Percentiles rank a stretch among this genome's conserved stretches.
Evolutionary conservation across 2,329 filamentous ascomycete genomes (phyloP).

Genomic region (Trichoderma asperellum): DNA sequence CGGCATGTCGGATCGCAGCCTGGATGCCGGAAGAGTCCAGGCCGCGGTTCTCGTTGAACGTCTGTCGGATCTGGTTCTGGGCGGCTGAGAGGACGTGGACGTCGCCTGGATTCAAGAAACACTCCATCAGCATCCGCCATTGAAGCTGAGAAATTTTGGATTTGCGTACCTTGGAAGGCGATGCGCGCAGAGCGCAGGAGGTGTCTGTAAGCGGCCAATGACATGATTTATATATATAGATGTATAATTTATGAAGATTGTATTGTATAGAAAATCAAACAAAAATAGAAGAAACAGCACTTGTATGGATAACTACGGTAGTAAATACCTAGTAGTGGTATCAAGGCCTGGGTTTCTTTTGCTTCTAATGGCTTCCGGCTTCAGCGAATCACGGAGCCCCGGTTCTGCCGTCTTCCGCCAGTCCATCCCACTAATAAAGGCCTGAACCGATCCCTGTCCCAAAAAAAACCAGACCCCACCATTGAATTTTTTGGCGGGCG

Average conservation of each 20-base stretch:
- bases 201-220: conserved; percentile 76
- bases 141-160: background rate
- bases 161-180: conserved; percentile 76
- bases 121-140: background rate
- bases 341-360: background rate
- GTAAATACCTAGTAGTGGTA: too few relatives aligned
- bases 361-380: background rate
- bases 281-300: too few relatives aligned
- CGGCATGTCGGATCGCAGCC: conserved; percentile 74
- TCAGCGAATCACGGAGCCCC: conserved; percentile 29
- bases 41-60: conserved; percentile 70
- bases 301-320: background rate
- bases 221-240: conserved; percentile 57
- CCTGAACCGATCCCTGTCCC: background rate
- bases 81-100: conserved; percentile 69
- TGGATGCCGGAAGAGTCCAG: conserved; percentile 62
- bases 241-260: background rate
- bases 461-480: conserved; percentile 22
- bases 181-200: conserved; percentile 79
- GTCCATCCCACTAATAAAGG: background rate
- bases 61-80: conserved; percentile 69
- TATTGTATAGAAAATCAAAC: background rate
- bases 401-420: conserved; percentile 36
- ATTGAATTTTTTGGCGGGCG: conserved; percentile 17
- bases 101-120: conserved; percentile 62